These are phyloP conservation scores for Raphanus raphanistrum DNA, from an alignment of 345 rosid genomes.

Conservation along the genomic window DNA sequence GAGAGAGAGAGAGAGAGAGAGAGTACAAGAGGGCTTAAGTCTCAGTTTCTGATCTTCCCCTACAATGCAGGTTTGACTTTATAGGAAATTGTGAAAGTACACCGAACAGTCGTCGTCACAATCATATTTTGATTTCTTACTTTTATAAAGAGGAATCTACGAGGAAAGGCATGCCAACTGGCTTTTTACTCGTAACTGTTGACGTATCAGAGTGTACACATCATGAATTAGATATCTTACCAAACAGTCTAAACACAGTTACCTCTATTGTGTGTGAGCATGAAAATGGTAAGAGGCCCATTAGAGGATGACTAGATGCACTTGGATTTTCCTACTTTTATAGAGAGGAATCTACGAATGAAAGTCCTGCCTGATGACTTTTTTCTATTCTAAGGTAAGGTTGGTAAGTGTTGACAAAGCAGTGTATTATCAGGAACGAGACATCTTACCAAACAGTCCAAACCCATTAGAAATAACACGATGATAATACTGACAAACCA, in stretches of 20 bases:
- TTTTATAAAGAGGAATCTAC: not conserved
- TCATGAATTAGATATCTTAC: not conserved
- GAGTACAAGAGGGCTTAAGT: not conserved
- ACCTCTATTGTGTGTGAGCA: not conserved
- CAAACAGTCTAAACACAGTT: not conserved
- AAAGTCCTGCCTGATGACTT: not conserved
- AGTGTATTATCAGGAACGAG: not conserved
- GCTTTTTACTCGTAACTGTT: not conserved
- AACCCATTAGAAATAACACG: not conserved
- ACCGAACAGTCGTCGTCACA: not conserved
- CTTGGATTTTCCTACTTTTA: not conserved
- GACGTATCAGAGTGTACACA: not conserved
- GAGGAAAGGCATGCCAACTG: not conserved
- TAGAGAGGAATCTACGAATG: not conserved
- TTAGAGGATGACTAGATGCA: not conserved
- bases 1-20: not conserved
- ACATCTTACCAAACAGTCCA: constrained; percentile 5
- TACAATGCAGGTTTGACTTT: not conserved
- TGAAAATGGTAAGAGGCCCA: not conserved
- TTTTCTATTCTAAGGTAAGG: not conserved
- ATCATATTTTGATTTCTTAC: not conserved
- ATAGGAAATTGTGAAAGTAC: not conserved
- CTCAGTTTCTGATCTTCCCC: not conserved
- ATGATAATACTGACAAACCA: not conserved
- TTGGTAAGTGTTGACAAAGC: not conserved